Percentiles rank a stretch among this genome's conserved stretches.
phyloP scores from a whole-genome alignment of 2,329 filamentous ascomycete genomes.

The Arthrocladium fulminans region DNA sequence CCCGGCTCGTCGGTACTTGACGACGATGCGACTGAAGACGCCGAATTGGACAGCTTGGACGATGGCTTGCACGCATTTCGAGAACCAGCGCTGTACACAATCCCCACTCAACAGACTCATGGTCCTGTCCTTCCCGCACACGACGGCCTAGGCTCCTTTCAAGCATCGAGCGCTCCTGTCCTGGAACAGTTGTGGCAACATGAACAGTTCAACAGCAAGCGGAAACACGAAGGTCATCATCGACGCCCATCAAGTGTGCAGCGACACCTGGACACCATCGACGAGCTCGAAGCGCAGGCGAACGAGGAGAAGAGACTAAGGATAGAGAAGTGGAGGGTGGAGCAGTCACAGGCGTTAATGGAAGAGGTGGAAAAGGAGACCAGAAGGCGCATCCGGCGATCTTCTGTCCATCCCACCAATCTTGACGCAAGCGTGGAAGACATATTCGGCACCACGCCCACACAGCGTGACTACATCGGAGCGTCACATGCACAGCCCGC shows the following conservation, averaged over 20 bases:
- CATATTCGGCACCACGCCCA: conserved; percentile 20
- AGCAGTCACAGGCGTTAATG: conserved; percentile 76
- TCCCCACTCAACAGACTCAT: conserved; percentile 41
- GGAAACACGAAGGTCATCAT: conserved; percentile 41
- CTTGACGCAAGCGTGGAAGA: conserved; percentile 12
- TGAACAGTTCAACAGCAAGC: conserved; percentile 70
- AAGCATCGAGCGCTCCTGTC: conserved; percentile 51
- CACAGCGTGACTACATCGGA: conserved; percentile 19
- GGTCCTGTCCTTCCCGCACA: conserved; percentile 76
- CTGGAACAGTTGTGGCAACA: conserved; percentile 86
- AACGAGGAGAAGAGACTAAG: conserved; percentile 69
- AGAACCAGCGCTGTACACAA: conserved; percentile 44
- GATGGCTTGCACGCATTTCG: conserved; percentile 85
- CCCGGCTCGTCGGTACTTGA: conserved; percentile 41
- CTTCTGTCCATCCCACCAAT: conserved; percentile 13
- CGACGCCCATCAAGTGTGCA: conserved; percentile 50
- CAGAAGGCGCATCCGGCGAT: conserved; percentile 49
- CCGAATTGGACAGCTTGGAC: conserved; percentile 87
- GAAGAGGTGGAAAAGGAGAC: conserved; percentile 88
- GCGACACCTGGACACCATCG: conserved; percentile 46
- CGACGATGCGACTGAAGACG: conserved; percentile 47
- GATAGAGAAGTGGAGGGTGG: conserved; percentile 85
- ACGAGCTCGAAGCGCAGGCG: conserved; percentile 49
- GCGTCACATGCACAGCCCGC: conserved; percentile 1
- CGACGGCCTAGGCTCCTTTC: conserved; percentile 84